Evolutionary conservation across 768 basidiomycete species (phyloP), one percentile per base, ranked within the genome.

Genomic region (Leccinum variicolor): DNA sequence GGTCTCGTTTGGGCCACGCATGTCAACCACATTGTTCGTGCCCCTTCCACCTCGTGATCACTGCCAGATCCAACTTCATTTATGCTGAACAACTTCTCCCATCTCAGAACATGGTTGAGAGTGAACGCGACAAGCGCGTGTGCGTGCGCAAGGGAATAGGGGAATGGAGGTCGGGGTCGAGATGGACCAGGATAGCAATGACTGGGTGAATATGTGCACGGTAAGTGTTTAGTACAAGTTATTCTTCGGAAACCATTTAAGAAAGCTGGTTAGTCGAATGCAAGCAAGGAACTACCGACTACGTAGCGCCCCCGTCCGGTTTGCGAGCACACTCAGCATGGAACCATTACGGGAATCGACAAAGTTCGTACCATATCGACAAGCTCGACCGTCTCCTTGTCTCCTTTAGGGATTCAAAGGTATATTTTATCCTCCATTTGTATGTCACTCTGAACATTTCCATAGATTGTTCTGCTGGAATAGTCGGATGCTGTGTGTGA

Each of bases 331-430:
- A 78, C 79, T 23, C 72, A 98, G 6, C 94, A 98, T 76, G 96
- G 96, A 3, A 84, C 83, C 14, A 81, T 99, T 53, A 97, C 94
- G 7, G 93, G 94, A 0, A 69, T 98, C 39, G 88, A 89, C 59
- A 83, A 84, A 25, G 81, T 98, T 29, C 84, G 85, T 57, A 90
- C 88, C 6, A 82, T 94, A 60, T 80, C 58, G 96, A 98, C 69
- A 84, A 84, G 29, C 79, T 94, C 14, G 94, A 98, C 69, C 79
- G 95, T 52, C 78, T 99, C 10, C 75, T 98, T n/a, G 81, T 98
- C 25, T 94, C 92, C 3, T 95, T 98, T 77, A 89, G 89, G 71
- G 91, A 96, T 67, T 95, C 96, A 7, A 98, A 99, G 83, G 94
- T 94, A 77, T 61, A 41, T 26, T 21, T 50, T 3, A 25, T 41